Conservation (phyloP, 345 rosid species). For the Gossypioides kirkii region DNA sequence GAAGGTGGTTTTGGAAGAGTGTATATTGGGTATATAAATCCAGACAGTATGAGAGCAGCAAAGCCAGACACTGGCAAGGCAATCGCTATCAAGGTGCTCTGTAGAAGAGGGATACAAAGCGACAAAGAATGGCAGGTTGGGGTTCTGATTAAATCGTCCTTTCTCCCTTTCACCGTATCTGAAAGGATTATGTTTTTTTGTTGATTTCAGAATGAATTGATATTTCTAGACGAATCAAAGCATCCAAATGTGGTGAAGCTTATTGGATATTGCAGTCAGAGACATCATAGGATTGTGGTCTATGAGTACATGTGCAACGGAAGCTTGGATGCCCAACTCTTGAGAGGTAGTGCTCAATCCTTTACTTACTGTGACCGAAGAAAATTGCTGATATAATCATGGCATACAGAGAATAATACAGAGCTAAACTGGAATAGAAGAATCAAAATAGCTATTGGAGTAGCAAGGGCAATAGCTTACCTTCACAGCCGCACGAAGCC, state of each 20-base stretch:
- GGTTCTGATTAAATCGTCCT: not conserved
- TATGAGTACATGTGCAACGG: conserved; percentile 44
- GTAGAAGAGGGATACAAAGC: conserved; percentile 33
- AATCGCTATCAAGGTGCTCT: conserved; percentile 44
- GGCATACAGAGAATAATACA: conserved; percentile 20
- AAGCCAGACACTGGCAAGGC: conserved; percentile 20
- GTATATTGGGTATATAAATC: conserved; percentile 39
- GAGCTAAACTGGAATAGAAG: conserved; percentile 38
- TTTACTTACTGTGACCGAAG: not conserved
- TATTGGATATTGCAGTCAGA: conserved; percentile 38
- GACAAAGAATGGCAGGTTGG: conserved; percentile 45
- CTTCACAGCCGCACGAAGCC: conserved; percentile 32
- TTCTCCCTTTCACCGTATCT: not conserved
- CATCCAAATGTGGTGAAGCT: conserved; percentile 49
- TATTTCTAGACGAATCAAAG: conserved; percentile 33
- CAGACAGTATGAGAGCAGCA: conserved; percentile 17
- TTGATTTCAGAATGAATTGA: conserved; percentile 28
- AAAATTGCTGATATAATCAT: not conserved
- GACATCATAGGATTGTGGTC: conserved; percentile 33
- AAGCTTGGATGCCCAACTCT: conserved; percentile 41
- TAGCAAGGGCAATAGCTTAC: conserved; percentile 43
- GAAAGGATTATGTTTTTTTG: not conserved
- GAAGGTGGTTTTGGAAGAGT: conserved; percentile 55
- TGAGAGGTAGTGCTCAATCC: conserved; percentile 24
- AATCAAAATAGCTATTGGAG: conserved; percentile 41